Evolutionary conservation across 2,329 filamentous ascomycete species (phyloP).

Genomic region (Dactylellina sp.): DNA sequence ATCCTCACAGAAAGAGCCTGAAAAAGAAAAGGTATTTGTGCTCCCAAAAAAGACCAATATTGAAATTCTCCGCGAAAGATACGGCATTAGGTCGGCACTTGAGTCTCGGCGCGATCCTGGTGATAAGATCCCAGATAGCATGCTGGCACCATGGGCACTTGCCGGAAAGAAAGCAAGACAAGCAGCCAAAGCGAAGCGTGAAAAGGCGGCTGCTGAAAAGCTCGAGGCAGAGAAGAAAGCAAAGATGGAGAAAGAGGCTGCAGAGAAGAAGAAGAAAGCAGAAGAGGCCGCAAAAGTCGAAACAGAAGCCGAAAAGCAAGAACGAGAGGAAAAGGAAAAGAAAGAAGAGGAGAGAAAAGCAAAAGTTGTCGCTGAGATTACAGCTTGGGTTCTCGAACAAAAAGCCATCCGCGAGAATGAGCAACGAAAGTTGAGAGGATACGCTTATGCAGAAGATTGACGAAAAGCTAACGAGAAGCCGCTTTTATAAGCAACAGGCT

Average conservation of each 20-base stretch:
- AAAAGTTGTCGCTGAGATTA: neutral
- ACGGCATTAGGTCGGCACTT: slow-evolving; percentile 20
- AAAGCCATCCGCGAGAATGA: neutral
- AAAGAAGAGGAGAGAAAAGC: slow-evolving; percentile 4
- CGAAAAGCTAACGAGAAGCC: neutral
- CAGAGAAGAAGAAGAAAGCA: slow-evolving; percentile 7
- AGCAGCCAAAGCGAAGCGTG: neutral
- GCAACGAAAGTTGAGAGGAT: neutral
- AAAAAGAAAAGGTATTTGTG: neutral
- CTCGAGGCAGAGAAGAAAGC: neutral
- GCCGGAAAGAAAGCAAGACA: slow-evolving; percentile 2
- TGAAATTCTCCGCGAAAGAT: slow-evolving; percentile 2
- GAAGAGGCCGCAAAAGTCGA: neutral
- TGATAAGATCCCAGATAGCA: slow-evolving; percentile 1
- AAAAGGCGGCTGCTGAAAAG: neutral
- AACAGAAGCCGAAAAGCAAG: neutral
- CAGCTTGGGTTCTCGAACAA: neutral
- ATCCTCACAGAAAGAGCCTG: neutral
- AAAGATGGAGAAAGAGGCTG: neutral
- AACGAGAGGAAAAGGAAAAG: slow-evolving; percentile 1
- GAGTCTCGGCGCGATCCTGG: neutral
- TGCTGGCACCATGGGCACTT: slow-evolving; percentile 6
- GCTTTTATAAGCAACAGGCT: neutral
- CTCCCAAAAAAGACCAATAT: neutral
- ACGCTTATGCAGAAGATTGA: neutral